Conservation (phyloP, 768 basidiomycete species). For the Hericium erinaceus region DNA sequence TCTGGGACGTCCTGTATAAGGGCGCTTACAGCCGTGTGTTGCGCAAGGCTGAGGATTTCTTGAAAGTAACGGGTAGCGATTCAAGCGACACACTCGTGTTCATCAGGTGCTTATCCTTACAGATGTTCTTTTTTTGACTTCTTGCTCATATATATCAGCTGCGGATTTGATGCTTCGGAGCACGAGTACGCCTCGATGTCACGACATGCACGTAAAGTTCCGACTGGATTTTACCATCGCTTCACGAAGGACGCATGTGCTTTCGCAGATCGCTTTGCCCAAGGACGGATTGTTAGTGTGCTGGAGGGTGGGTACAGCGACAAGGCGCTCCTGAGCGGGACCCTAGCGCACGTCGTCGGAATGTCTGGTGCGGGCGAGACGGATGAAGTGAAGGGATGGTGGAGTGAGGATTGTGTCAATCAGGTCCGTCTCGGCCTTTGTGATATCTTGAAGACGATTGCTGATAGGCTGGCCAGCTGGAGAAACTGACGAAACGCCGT, state of each 20-base stretch:
- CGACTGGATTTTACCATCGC: constrained; percentile 73
- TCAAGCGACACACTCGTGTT: constrained; percentile 67
- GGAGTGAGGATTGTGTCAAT: constrained; percentile 18
- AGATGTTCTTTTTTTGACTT: neutral
- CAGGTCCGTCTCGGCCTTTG: constrained; percentile 3
- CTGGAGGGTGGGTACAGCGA: constrained; percentile 96
- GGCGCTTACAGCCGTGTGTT: constrained; percentile 54
- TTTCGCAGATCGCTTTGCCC: constrained; percentile 57
- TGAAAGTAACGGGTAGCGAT: constrained; percentile 54
- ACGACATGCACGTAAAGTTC: constrained; percentile 83
- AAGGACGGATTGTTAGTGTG: constrained; percentile 73
- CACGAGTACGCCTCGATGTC: constrained; percentile 91
- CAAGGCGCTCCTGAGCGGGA: constrained; percentile 73
- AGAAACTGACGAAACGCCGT: constrained; percentile 10
- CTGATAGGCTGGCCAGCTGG: constrained; percentile 1
- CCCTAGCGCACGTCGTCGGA: constrained; percentile 68
- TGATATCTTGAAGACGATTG: neutral
- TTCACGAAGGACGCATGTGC: constrained; percentile 65
- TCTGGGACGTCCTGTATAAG: constrained; percentile 67
- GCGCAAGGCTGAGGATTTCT: constrained; percentile 58
- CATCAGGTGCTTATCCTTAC: constrained; percentile 54
- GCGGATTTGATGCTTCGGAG: constrained; percentile 91
- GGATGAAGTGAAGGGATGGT: constrained; percentile 14
- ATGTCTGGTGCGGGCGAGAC: constrained; percentile 36
- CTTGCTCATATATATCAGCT: constrained; percentile 35